A percentile compares a stretch with the other conserved stretches of the same genome.
These are phyloP conservation scores for Lipomyces spencermartinsiae DNA, from an alignment of 805 yeast genomes.

Conservation along the genomic window DNA sequence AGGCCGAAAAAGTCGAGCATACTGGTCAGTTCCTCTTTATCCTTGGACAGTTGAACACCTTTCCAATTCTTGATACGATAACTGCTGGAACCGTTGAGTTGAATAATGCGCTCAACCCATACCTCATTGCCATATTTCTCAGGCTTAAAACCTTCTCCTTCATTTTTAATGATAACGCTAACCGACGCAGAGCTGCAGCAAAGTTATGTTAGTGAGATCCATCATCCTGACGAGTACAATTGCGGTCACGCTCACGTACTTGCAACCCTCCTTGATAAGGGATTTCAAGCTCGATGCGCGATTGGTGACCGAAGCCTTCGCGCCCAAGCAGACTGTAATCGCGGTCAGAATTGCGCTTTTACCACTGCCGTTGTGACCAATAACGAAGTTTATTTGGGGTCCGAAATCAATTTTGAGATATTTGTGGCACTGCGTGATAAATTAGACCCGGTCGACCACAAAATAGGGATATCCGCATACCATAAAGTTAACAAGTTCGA, in stretches of 20 bases:
- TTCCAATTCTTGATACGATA: conserved; percentile 62
- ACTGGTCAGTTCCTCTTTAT: conserved; percentile 68
- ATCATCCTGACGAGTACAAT: not conserved
- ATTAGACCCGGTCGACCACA: conserved; percentile 21
- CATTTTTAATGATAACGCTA: conserved; percentile 66
- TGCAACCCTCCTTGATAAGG: conserved; percentile 77
- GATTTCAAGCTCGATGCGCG: conserved; percentile 76
- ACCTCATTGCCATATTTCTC: conserved; percentile 73
- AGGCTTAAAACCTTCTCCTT: conserved; percentile 69
- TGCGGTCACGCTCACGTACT: conserved; percentile 44
- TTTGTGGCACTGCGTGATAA: conserved; percentile 67
- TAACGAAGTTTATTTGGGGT: conserved; percentile 85
- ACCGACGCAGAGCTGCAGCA: conserved; percentile 58
- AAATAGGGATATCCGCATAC: conserved; percentile 38
- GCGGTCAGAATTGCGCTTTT: conserved; percentile 94
- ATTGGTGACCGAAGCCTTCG: conserved; percentile 83
- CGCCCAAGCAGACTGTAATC: conserved; percentile 85
- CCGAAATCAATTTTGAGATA: conserved; percentile 76
- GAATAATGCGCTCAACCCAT: conserved; percentile 69
- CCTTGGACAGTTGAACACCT: conserved; percentile 62
- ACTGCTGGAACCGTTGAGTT: conserved; percentile 56
- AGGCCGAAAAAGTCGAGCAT: conserved; percentile 75
- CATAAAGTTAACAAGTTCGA: conserved; percentile 75
- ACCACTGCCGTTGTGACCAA: conserved; percentile 97
- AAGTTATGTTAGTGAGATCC: not conserved